Percentiles rank a stretch among this genome's conserved stretches.
phyloP scores from a whole-genome alignment of 225 moss, liverwort and hornwort species.

The Sphagnum contortum region DNA sequence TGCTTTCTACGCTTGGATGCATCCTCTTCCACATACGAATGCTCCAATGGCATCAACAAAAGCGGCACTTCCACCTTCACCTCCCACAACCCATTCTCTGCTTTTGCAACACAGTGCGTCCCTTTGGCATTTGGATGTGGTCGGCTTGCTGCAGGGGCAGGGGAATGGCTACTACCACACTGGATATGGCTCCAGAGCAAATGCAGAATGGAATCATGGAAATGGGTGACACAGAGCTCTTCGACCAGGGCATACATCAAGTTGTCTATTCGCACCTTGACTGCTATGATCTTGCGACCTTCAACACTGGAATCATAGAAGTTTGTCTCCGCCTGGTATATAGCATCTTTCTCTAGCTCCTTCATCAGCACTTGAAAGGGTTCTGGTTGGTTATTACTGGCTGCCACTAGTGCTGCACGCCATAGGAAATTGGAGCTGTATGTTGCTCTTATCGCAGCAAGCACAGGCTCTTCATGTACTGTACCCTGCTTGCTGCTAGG shows the following conservation, averaged over 20 bases:
- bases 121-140: constrained; percentile 10
- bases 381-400: constrained; percentile 24
- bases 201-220: constrained; percentile 34
- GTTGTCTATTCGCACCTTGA: constrained; percentile 25
- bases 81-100: constrained; percentile 41
- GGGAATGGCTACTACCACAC: constrained; percentile 33
- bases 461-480: constrained; percentile 9
- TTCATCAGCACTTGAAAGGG: constrained; percentile 33
- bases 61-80: constrained; percentile 42
- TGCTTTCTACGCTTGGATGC: constrained; percentile 43
- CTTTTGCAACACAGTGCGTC: constrained; percentile 31
- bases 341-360: constrained; percentile 33
- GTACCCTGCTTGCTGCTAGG: constrained; percentile 12
- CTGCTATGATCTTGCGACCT: constrained; percentile 25
- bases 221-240: constrained; percentile 30
- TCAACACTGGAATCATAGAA: constrained; percentile 23
- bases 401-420: constrained; percentile 24
- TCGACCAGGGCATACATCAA: constrained; percentile 39
- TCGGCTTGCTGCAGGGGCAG: background rate
- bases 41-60: constrained; percentile 45
- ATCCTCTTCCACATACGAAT: constrained; percentile 29
- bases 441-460: constrained; percentile 25
- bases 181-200: constrained; percentile 43
- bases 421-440: constrained; percentile 34
- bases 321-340: constrained; percentile 22